A percentile compares a stretch with the other conserved stretches of the same genome.
Evolutionary conservation across 2,329 filamentous ascomycete species (phyloP).

Genomic region (Zasmidium cellare): DNA sequence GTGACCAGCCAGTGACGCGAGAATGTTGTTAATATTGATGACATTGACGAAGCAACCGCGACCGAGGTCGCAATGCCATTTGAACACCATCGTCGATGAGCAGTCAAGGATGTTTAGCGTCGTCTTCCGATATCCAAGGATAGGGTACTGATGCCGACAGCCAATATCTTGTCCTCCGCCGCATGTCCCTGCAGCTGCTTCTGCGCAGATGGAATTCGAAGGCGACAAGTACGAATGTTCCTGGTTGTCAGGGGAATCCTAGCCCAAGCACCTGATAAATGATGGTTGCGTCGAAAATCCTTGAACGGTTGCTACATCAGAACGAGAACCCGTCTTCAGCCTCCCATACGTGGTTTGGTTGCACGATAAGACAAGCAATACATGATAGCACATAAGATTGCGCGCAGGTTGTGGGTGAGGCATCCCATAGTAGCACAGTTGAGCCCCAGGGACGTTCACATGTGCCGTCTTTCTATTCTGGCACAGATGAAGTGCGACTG

Average conservation of each 20-base stretch:
- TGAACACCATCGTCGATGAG: background rate
- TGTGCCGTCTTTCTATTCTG: background rate
- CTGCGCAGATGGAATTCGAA: background rate
- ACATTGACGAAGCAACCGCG: background rate
- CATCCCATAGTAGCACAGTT: background rate
- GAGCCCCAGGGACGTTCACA: background rate
- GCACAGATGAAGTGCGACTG: background rate
- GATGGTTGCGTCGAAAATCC: background rate
- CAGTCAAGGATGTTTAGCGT: background rate
- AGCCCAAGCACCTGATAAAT: background rate
- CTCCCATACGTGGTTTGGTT: background rate
- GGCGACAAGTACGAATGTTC: background rate
- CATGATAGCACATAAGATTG: background rate
- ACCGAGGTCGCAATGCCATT: background rate
- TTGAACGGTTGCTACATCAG: background rate
- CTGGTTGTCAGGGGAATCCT: background rate
- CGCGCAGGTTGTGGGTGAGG: background rate
- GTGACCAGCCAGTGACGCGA: background rate
- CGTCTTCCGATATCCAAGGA: background rate
- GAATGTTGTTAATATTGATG: background rate
- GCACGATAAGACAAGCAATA: background rate
- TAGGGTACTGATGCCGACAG: background rate
- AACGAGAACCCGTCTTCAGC: background rate
- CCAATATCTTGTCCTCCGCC: background rate
- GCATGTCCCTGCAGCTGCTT: background rate